Conservation (phyloP, 805 yeast genomes). For the Metschnikowia drakensbergensis region DNA sequence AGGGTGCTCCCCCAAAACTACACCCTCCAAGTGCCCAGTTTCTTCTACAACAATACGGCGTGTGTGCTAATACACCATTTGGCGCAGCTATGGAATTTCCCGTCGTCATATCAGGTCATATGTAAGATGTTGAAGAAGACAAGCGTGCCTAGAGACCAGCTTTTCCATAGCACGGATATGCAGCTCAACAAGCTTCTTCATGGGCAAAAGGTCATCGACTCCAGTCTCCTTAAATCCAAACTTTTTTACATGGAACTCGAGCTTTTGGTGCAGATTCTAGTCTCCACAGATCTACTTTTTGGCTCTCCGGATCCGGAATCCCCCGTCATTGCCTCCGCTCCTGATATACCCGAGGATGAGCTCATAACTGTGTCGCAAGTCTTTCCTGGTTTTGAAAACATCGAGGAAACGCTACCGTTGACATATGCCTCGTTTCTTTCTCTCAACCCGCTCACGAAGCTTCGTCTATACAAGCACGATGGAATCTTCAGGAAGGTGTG, state of each 20-base stretch:
- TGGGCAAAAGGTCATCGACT: constrained; percentile 18
- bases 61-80: constrained; percentile 31
- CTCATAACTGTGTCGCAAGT: constrained; percentile 35
- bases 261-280: constrained; percentile 20
- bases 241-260: constrained; percentile 28
- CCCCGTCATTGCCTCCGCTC: not conserved
- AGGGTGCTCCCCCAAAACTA: constrained; percentile 4
- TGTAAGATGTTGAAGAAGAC: constrained; percentile 23
- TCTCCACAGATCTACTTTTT: constrained; percentile 14
- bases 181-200: constrained; percentile 24
- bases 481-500: constrained; percentile 17
- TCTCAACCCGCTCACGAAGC: constrained; percentile 31
- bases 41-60: constrained; percentile 6
- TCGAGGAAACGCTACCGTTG: constrained; percentile 26
- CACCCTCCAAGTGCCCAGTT: constrained; percentile 12
- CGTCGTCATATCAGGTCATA: constrained; percentile 41
- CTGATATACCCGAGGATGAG: constrained; percentile 20
- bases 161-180: constrained; percentile 16
- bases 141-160: constrained; percentile 13
- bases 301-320: constrained; percentile 8
- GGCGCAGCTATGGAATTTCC: constrained; percentile 35
- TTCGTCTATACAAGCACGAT: constrained; percentile 34
- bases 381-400: constrained; percentile 38
- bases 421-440: constrained; percentile 35
- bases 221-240: constrained; percentile 16